phyloP scores from a whole-genome alignment of 192 early-diverging fungal species.

The Dispira simplex region DNA sequence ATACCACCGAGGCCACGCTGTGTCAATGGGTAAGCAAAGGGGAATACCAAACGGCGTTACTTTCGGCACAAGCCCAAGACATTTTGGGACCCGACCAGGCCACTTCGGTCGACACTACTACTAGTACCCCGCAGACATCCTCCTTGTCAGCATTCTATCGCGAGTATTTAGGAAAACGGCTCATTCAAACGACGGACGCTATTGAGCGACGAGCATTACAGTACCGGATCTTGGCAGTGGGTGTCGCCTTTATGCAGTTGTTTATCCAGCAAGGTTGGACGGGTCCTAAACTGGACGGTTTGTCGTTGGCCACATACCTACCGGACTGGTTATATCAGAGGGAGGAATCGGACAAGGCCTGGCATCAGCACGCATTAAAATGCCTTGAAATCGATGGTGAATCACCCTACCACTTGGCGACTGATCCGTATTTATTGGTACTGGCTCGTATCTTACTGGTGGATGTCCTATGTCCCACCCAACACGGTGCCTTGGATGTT shows the following conservation, averaged over 20 bases:
- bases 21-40: too few species aligned
- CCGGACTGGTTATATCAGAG: slow-evolving; percentile 24
- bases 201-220: not conserved
- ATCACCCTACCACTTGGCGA: slow-evolving; percentile 65
- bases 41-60: too few species aligned
- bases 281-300: slow-evolving; percentile 46
- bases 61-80: too few species aligned
- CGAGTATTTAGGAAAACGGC: too few species aligned
- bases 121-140: too few species aligned
- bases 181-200: too few species aligned
- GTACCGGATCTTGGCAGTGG: slow-evolving; percentile 35
- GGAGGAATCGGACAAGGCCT: slow-evolving; percentile 7
- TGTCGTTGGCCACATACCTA: slow-evolving; percentile 41
- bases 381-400: slow-evolving; percentile 63
- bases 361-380: slow-evolving; percentile 29
- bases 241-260: slow-evolving; percentile 50
- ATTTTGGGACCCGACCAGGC: too few species aligned
- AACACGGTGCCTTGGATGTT: not conserved
- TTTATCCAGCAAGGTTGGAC: slow-evolving; percentile 87
- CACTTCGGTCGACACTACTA: too few species aligned
- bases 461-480: slow-evolving; percentile 19
- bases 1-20: too few species aligned
- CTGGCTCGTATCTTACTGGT: slow-evolving; percentile 51
- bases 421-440: slow-evolving; percentile 45
- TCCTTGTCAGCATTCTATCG: too few species aligned